Evolutionary conservation across 2,329 filamentous ascomycete genomes (phyloP).

Genomic region (Clarireedia sp.): DNA sequence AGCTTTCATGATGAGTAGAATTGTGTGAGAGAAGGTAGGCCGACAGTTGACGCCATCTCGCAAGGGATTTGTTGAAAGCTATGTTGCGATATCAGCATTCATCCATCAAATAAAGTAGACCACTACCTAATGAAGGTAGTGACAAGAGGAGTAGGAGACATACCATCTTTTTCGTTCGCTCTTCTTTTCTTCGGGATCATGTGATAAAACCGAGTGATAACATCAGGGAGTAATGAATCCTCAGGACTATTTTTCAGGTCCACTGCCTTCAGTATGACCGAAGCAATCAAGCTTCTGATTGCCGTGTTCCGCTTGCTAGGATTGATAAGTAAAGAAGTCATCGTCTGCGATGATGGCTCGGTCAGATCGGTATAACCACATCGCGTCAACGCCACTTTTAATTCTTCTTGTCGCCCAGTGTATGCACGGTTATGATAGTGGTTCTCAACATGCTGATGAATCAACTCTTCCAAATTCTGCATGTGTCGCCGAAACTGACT

Average conservation of each 20-base stretch:
- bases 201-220: neutral
- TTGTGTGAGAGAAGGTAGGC: neutral
- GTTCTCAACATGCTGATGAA: constrained; percentile 35
- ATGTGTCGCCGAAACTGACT: constrained; percentile 31
- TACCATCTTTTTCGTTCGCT: neutral
- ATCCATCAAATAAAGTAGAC: neutral
- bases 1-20: neutral
- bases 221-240: constrained; percentile 2
- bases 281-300: constrained; percentile 1
- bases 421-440: constrained; percentile 29
- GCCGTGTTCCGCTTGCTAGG: neutral
- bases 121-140: too few relatives aligned
- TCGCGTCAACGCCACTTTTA: neutral
- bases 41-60: constrained; percentile 1
- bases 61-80: neutral
- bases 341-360: neutral
- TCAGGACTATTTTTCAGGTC: neutral
- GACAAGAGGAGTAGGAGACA: neutral
- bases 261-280: neutral
- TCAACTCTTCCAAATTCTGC: constrained; percentile 29
- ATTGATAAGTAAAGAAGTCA: neutral
- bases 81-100: neutral
- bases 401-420: neutral
- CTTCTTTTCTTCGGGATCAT: neutral
- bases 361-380: neutral